Evolutionary conservation across 257 asterid genomes (phyloP).

Genomic region (Nicotiana noctiflora): DNA sequence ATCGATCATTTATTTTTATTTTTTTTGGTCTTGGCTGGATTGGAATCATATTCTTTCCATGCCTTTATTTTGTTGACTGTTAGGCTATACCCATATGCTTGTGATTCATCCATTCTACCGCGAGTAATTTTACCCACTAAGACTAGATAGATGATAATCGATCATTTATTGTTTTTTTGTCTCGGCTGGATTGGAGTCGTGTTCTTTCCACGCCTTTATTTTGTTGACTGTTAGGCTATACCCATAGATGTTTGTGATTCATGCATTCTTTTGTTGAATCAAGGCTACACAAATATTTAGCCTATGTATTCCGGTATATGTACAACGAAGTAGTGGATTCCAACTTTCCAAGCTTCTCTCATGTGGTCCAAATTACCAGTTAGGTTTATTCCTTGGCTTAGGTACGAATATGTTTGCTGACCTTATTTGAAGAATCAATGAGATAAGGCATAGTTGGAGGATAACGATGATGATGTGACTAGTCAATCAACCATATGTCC

Average conservation of each 20-base stretch:
- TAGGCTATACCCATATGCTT: no score
- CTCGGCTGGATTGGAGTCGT: neutral
- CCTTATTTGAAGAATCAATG: neutral
- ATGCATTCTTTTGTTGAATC: neutral
- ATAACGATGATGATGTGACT: constrained; percentile 14
- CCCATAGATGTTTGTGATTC: neutral
- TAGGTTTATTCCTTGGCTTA: constrained; percentile 11
- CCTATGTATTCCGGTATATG: neutral
- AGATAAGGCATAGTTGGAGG: constrained; percentile 11
- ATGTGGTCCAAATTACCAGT: neutral
- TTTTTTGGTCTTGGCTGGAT: no score
- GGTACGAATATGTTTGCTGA: neutral
- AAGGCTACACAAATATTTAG: neutral
- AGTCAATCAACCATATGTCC: constrained; percentile 4
- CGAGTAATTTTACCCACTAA: neutral
- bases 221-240: neutral
- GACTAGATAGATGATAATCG: neutral
- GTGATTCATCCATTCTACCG: no score
- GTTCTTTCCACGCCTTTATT: no score
- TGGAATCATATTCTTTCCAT: no score
- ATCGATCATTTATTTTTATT: neutral
- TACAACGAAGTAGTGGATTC: neutral
- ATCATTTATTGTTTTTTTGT: neutral
- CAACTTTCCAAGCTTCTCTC: neutral
- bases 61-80: no score